Evolutionary conservation across 345 rosid genomes (phyloP).

Genomic region (Populus nigra): DNA sequence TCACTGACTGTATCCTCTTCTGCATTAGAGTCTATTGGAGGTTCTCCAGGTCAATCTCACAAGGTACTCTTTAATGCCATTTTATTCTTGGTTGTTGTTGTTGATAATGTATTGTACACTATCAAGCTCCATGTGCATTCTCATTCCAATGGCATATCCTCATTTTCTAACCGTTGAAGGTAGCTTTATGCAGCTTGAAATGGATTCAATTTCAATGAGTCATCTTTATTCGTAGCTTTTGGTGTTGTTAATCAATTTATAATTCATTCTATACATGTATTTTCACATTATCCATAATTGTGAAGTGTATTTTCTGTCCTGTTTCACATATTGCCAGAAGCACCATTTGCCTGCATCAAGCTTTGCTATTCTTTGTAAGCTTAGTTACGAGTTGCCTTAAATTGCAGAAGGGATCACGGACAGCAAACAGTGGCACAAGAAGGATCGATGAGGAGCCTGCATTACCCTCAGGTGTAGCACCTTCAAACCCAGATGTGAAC

Average conservation of each 20-base stretch:
- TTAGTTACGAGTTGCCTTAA: background rate
- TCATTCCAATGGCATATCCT: background rate
- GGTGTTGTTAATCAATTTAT: background rate
- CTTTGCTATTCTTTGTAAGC: background rate
- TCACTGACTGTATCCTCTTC: slow-evolving; percentile 49
- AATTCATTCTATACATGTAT: background rate
- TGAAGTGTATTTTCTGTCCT: background rate
- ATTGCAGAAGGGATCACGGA: slow-evolving; percentile 38
- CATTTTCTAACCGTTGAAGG: background rate
- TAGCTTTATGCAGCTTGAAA: background rate
- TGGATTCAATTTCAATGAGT: background rate
- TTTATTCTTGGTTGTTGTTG: background rate
- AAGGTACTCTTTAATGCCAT: slow-evolving; percentile 39
- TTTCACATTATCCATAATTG: background rate
- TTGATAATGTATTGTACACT: background rate
- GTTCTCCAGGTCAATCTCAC: slow-evolving; percentile 34
- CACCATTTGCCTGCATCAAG: background rate
- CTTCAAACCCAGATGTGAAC: slow-evolving; percentile 21
- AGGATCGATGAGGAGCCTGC: slow-evolving; percentile 26
- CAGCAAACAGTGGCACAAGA: slow-evolving; percentile 22
- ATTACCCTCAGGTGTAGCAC: slow-evolving; percentile 14
- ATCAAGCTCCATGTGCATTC: background rate
- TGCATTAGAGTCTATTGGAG: slow-evolving; percentile 33
- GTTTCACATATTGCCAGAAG: background rate
- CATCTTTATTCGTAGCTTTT: background rate